Percentiles rank a stretch among this genome's conserved stretches.
phyloP scores from a whole-genome alignment of 148 eudicot genomes.

The Nepenthes gracilis region DNA sequence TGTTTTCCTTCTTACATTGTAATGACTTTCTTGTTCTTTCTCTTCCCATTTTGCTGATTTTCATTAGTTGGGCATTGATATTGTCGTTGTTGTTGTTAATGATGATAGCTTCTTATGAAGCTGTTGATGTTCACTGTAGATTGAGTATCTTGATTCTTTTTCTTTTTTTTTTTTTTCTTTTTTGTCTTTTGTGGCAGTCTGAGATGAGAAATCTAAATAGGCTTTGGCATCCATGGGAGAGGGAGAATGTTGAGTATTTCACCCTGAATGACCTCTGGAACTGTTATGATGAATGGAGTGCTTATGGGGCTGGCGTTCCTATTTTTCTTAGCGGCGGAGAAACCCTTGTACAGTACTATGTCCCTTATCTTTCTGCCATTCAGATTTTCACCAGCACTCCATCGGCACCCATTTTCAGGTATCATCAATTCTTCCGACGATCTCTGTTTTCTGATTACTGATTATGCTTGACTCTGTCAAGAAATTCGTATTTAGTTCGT shows the following conservation, averaged over 20 bases:
- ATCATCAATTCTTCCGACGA: not conserved
- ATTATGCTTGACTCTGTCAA: not conserved
- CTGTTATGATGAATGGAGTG: slow-evolving; percentile 90
- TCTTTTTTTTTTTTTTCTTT: not conserved
- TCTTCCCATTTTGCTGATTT: not conserved
- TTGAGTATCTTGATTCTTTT: not conserved
- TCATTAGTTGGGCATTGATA: not conserved
- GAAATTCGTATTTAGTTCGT: not conserved
- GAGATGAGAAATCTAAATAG: slow-evolving; percentile 65
- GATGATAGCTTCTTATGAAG: not conserved
- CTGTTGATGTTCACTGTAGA: not conserved
- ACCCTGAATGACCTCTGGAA: slow-evolving; percentile 77
- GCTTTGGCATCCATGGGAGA: slow-evolving; percentile 92
- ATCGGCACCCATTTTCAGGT: slow-evolving; percentile 57
- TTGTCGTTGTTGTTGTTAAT: no score
- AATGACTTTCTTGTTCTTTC: not conserved
- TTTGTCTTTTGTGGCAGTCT: slow-evolving; percentile 26
- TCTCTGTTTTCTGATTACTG: not conserved
- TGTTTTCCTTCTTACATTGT: not conserved
- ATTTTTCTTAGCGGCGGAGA: slow-evolving; percentile 31
- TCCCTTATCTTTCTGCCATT: slow-evolving; percentile 88
- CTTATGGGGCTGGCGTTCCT: slow-evolving; percentile 94
- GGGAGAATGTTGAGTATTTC: slow-evolving; percentile 69
- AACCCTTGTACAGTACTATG: slow-evolving; percentile 76
- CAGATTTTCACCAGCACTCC: slow-evolving; percentile 80